Base-by-base conservation (phyloP, 1,284 basidiomycete species). In the Rhodotorula sp. region DNA sequence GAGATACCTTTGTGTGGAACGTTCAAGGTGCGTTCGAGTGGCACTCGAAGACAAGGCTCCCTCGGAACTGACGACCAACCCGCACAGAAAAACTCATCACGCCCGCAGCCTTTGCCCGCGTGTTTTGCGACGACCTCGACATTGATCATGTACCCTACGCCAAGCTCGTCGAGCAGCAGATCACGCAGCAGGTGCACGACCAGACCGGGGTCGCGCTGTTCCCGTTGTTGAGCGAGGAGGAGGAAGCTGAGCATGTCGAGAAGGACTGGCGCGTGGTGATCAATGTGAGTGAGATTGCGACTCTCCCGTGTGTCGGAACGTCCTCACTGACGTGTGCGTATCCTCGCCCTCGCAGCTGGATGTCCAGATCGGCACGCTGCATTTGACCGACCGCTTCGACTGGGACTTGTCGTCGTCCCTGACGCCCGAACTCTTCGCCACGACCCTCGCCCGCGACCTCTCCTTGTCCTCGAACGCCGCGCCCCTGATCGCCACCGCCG, bases 1-100 rank as follows among this genome's bases (percentile, higher is more conserved):
- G 93, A 68, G 96, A 99, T 79, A 91, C 91, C 75, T 98, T 99
- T 81, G 87, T 93, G n/a, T 99, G 96, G 96, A 97, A 98, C 79
- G 82, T 94, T 64, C 87, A 91, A 79, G 93, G 83, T 85, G 83
- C 23, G 80, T 66, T 26, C 20, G 20, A 31, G 23, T 14, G 51
- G 5, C 4, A 26, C 10, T 21, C 12, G 51, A 26, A n/a, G 21
- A n/a, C 21, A 3, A 21, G 20, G 12, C 51, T 21, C 5, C n/a
- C 51, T 8, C 51, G 18, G 23, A 14, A 12, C 51, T 52, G 20
- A 52, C 51, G 12, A 10, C 48, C 6, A 18, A 8, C 1, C 6
- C 29, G 8, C n/a, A 16, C 47, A 3, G 86, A 87, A 78, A 79
- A 81, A 18, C 84, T 92, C 74, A 87, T 95, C 77, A 90, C 88